A percentile compares a stretch with the other conserved stretches of the same genome.
phyloP scores from a whole-genome alignment of 2,329 filamentous ascomycete genomes.

The Cercospora sesami region DNA sequence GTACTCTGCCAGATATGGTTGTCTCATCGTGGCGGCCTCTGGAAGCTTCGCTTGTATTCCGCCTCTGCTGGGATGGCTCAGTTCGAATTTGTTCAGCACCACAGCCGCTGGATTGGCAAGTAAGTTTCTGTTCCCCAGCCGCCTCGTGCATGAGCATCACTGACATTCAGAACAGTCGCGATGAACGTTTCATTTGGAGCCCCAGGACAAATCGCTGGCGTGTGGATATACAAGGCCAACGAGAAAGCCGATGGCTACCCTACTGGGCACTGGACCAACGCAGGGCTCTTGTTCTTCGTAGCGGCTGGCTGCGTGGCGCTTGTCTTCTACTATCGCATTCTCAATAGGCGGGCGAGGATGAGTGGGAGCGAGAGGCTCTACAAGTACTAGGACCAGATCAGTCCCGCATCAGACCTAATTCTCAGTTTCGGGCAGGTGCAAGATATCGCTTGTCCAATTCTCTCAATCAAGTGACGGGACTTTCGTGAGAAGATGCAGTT shows the following conservation, averaged over 20 bases:
- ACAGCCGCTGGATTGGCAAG: slow-evolving; percentile 65
- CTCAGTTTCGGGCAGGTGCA: not conserved
- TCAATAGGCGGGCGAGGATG: slow-evolving; percentile 39
- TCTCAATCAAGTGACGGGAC: not conserved
- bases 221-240: slow-evolving; percentile 70
- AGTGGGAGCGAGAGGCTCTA: slow-evolving; percentile 23
- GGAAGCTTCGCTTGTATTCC: slow-evolving; percentile 70
- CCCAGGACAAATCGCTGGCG: slow-evolving; percentile 68
- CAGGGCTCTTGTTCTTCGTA: slow-evolving; percentile 61
- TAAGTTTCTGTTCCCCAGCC: slow-evolving; percentile 36
- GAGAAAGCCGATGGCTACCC: slow-evolving; percentile 64
- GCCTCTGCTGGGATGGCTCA: slow-evolving; percentile 69
- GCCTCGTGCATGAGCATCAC: not conserved
- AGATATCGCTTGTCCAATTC: not conserved
- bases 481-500: not conserved
- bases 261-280: slow-evolving; percentile 69
- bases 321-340: slow-evolving; percentile 57
- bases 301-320: slow-evolving; percentile 56
- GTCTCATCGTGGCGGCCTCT: slow-evolving; percentile 65
- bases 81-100: slow-evolving; percentile 66
- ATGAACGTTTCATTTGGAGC: slow-evolving; percentile 69
- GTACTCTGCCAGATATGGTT: slow-evolving; percentile 65
- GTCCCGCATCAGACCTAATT: not conserved
- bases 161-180: slow-evolving; percentile 41
- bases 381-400: slow-evolving; percentile 22